A percentile compares a stretch with the other conserved stretches of the same genome.
Evolutionary conservation across 257 asterid genomes (phyloP).

Genomic region (Osmanthus fragrans): DNA sequence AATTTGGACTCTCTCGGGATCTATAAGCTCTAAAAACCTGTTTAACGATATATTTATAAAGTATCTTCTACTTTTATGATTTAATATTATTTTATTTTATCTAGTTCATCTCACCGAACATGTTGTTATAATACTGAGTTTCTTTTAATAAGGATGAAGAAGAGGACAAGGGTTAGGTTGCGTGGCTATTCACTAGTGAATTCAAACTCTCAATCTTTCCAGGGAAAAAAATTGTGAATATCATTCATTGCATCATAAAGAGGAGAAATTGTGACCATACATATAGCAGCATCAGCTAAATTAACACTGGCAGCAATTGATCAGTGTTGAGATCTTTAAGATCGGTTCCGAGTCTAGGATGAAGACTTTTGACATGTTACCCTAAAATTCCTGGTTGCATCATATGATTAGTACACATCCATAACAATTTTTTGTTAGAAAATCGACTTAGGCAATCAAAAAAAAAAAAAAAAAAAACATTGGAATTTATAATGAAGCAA

Average conservation of each 20-base stretch:
- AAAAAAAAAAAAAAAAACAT: too few species aligned
- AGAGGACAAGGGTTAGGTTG: not conserved
- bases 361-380: not conserved
- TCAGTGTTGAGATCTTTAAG: not conserved
- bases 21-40: not conserved
- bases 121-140: too few species aligned
- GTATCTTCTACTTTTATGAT: too few species aligned
- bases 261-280: not conserved
- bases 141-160: not conserved
- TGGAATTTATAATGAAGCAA: too few species aligned
- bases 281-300: not conserved
- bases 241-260: not conserved
- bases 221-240: not conserved
- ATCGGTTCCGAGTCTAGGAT: not conserved
- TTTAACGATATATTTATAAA: too few species aligned
- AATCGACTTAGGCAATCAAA: too few species aligned
- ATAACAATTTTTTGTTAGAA: too few species aligned
- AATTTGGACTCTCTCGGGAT: not conserved
- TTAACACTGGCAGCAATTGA: too few species aligned
- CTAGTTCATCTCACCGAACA: not conserved
- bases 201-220: too few species aligned
- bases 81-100: too few species aligned
- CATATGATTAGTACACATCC: not conserved
- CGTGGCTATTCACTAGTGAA: not conserved
- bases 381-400: not conserved